Evolutionary conservation across 2,329 filamentous ascomycete genomes (phyloP), one percentile per base, ranked within the genome.

Genomic region (Immersiporthe knoxdaviesiana): DNA sequence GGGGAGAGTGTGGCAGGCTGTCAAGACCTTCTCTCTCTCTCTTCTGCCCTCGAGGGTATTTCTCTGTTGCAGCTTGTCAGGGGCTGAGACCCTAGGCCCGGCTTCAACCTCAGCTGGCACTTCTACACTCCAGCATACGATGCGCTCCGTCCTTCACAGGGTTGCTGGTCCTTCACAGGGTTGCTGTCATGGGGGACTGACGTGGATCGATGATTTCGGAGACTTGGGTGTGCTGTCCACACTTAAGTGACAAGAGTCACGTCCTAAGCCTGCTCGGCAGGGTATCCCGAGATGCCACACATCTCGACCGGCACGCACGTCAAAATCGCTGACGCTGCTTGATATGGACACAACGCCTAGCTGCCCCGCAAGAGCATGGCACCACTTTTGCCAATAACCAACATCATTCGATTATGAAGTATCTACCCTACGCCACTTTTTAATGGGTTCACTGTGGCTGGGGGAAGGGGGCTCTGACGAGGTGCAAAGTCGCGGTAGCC

Each of bases 91-190:
- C 58, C 41, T 44, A 68, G 63, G 50, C 60, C 63, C 63, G 58
- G 62, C 66, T 68, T 66, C 63, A 65, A 52, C 63, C 52, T 70
- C 69, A 69, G 66, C 66, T 71, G 69, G 61, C 66, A 69, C 69
- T 70, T 65, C 56, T 44, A 35, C 69, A 50, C 41, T 56, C 52
- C 47, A 11, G 37, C 50, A 59, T 24, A 32, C 39, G 66, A 52
- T 52, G 64, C 54, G 18, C 24, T 12, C 44, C 52, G 24, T 6
- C 64, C 44, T n/a, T n/a, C n/a, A 50, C 52, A 59, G 54, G 50
- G 52, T n/a, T 47, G 18, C n/a, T n/a, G n/a, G 24, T 6, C 64
- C 44, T n/a, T n/a, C n/a, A 50, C 52, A 59, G 54, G 50, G 52
- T n/a, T 47, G 18, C n/a, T n/a, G n/a, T n/a, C n/a, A n/a, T 54